These are phyloP conservation scores for Chaetoscypha palmicola DNA, from an alignment of 2,329 filamentous ascomycete species.

Conservation along the genomic window DNA sequence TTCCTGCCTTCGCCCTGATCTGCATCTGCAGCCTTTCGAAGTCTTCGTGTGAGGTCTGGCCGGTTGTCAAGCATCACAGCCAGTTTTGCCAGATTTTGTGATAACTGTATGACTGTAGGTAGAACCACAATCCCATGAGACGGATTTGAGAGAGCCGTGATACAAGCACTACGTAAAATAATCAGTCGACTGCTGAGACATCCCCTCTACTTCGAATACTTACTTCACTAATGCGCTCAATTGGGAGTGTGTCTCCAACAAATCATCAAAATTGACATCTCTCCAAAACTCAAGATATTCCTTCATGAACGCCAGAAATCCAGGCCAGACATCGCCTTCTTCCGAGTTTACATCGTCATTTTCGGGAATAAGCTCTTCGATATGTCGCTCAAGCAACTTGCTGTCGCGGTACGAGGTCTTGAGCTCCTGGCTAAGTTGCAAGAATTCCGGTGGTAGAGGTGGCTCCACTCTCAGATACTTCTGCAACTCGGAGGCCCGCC, in stretches of 20 bases:
- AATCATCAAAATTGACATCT: slow-evolving; percentile 69
- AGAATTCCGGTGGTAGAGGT: slow-evolving; percentile 59
- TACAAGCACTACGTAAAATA: slow-evolving; percentile 56
- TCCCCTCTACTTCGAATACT: slow-evolving; percentile 29
- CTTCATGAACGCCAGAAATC: slow-evolving; percentile 71
- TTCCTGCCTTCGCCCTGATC: slow-evolving; percentile 62
- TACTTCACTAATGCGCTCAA: slow-evolving; percentile 71
- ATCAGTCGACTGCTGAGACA: slow-evolving; percentile 6
- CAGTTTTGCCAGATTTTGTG: slow-evolving; percentile 70
- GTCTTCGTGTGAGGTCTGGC: slow-evolving; percentile 65
- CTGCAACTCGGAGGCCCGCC: slow-evolving; percentile 59
- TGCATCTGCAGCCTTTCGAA: slow-evolving; percentile 42
- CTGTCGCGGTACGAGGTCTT: slow-evolving; percentile 45
- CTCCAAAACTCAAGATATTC: slow-evolving; percentile 76
- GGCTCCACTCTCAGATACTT: slow-evolving; percentile 71
- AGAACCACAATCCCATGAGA: slow-evolving; percentile 76
- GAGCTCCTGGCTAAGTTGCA: slow-evolving; percentile 60
- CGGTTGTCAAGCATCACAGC: slow-evolving; percentile 78
- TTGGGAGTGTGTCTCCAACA: slow-evolving; percentile 67
- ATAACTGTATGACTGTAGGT: slow-evolving; percentile 75
- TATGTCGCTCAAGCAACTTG: slow-evolving; percentile 53
- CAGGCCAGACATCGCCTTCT: slow-evolving; percentile 62
- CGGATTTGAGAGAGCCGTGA: slow-evolving; percentile 72
- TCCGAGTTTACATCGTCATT: slow-evolving; percentile 58
- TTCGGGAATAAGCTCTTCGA: slow-evolving; percentile 57